A percentile compares a stretch with the other conserved stretches of the same genome.
These are phyloP conservation scores for Euptelea pleiosperma DNA, from an alignment of 164 flowering plant genomes.

Conservation along the genomic window DNA sequence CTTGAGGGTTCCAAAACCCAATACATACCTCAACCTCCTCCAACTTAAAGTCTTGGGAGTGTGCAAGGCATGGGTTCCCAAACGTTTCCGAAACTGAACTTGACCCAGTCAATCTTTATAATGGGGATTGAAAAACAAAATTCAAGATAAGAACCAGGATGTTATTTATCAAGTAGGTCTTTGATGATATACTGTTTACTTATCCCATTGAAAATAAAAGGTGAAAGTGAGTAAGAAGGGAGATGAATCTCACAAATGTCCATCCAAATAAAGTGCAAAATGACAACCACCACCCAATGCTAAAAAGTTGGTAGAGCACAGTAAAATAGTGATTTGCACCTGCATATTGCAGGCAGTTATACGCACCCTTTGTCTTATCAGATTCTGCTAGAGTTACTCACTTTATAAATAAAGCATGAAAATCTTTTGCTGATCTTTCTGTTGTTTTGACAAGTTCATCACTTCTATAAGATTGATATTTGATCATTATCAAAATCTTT, in stretches of 20 bases:
- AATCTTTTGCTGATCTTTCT: too few species aligned
- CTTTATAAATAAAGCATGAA: too few species aligned
- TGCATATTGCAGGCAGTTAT: slow-evolving; percentile 21
- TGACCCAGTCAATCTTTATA: slow-evolving; percentile 63
- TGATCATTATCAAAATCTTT: too few species aligned
- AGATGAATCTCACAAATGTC: slow-evolving; percentile 61
- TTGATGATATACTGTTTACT: too few species aligned
- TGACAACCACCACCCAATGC: slow-evolving; percentile 94
- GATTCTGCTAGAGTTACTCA: too few species aligned
- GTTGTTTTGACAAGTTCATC: too few species aligned
- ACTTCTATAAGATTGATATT: too few species aligned
- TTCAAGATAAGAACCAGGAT: not conserved
- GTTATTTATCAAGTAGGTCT: too few species aligned
- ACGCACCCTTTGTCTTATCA: too few species aligned
- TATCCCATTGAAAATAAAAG: not conserved
- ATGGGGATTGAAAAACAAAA: not conserved
- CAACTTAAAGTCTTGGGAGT: slow-evolving; percentile 62
- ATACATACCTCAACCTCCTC: slow-evolving; percentile 76
- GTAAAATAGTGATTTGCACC: slow-evolving; percentile 86
- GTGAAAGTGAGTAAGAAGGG: not conserved
- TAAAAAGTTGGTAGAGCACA: slow-evolving; percentile 60
- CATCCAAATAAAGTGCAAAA: slow-evolving; percentile 83
- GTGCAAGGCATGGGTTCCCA: slow-evolving; percentile 80
- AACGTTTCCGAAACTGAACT: slow-evolving; percentile 84
- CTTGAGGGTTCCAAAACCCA: too few species aligned